phyloP scores from a whole-genome alignment of 805 yeast genomes.

The Grigorovia transvaalensis region DNA sequence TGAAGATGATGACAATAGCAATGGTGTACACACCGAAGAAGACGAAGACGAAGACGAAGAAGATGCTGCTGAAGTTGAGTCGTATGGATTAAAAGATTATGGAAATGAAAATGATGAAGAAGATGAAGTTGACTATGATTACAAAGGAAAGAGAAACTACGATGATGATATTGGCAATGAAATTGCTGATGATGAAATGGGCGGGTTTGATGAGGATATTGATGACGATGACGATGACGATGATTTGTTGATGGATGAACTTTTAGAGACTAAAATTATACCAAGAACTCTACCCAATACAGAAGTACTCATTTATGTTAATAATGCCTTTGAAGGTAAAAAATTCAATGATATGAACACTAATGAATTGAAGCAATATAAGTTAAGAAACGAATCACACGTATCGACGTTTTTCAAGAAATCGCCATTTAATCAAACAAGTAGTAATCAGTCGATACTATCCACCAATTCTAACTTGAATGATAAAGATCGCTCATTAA shows the following conservation, averaged over 20 bases:
- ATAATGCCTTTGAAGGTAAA: background rate
- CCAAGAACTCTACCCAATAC: conserved; percentile 5
- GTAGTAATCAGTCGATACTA: background rate
- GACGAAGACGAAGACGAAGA: background rate
- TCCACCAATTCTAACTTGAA: background rate
- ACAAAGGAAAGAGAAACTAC: background rate
- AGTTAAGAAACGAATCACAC: background rate
- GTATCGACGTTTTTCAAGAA: background rate
- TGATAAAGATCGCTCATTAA: background rate
- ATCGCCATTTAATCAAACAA: background rate
- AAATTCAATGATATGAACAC: background rate
- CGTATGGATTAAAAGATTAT: too few relatives aligned
- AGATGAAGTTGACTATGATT: background rate
- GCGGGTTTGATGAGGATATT: background rate
- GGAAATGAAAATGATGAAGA: conserved; percentile 1
- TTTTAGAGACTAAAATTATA: background rate
- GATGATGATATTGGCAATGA: background rate
- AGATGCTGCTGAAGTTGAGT: background rate
- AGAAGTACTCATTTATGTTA: background rate
- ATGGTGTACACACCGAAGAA: background rate
- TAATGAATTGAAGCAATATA: background rate
- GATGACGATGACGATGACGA: conserved; percentile 3
- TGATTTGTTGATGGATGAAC: background rate
- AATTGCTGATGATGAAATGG: background rate
- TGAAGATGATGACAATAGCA: conserved; percentile 1